Evolutionary conservation across 2,329 filamentous ascomycete species (phyloP), one percentile per base, ranked within the genome.

Genomic region (Ampelomyces quisqualis): DNA sequence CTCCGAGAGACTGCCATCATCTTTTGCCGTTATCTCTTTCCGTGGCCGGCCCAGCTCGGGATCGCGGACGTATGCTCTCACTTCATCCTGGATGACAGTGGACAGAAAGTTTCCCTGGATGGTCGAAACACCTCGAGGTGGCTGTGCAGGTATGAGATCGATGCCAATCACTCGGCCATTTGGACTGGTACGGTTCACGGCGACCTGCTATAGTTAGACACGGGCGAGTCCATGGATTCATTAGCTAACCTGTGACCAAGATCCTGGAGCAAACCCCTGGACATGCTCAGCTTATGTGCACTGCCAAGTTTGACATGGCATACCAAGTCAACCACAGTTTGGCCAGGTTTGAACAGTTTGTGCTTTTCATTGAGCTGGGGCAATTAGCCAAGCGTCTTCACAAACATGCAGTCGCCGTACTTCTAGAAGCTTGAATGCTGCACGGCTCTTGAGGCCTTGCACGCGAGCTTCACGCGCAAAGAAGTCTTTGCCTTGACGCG

Each of bases 101-200:
- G 84, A 86, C 27, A 97, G 74, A 53, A 98, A 97, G 65, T 98
- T 88, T 33, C 94, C 93, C 69, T 98, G 93, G 42, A 98, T 90
- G 2, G 89, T 89, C 19, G 88, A 90, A n/a, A 95, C 90, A 15
- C 93, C 93, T 59, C 80, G 82, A 0, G 93, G 93, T 4, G 94
- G 91, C 64, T 91, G 86, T 0, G 90, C 88, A 4, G 93, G 93
- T 51, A 98, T 89, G 36, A 98, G 79, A 66, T 98, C 93, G 58
- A 98, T 91, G 8, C 93, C 94, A 19, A 98, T 75, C 9, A 98
- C 84, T 29, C 85, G 81, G 7, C 90, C 90, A 31, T 79, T 71
- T 0, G 90, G 90, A 46, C 79, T 77, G 4, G 88, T 95, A 37
- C 82, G 79, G 46, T 88, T 85, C 22, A 86, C 73, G 13, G 93